phyloP scores from a whole-genome alignment of 768 basidiomycete species.

The Pleurotus djamor region DNA sequence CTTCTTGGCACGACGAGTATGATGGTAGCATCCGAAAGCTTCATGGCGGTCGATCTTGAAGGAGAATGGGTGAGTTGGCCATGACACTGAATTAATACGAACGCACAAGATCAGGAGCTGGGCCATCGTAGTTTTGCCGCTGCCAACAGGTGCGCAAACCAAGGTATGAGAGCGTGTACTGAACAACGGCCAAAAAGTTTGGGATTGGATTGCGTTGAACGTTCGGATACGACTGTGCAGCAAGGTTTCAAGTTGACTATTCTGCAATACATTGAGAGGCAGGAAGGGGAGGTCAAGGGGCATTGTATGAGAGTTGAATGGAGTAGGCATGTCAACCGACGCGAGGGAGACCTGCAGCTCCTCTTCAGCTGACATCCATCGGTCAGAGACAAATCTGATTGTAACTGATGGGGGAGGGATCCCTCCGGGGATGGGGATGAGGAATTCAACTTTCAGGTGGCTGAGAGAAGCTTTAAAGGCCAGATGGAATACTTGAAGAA shows the following conservation, averaged over 20 bases:
- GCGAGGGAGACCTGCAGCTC: conserved; percentile 63
- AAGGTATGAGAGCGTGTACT: conserved; percentile 68
- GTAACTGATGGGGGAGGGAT: conserved; percentile 63
- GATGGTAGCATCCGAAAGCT: conserved; percentile 46
- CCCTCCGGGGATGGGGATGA: conserved; percentile 68
- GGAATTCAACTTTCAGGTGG: conserved; percentile 66
- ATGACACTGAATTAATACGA: not conserved
- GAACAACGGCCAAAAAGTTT: conserved; percentile 79
- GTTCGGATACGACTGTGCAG: conserved; percentile 46
- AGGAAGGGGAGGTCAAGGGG: conserved; percentile 78
- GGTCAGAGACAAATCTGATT: conserved; percentile 82
- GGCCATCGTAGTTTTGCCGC: conserved; percentile 78
- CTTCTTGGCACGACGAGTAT: conserved; percentile 64
- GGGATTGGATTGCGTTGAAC: conserved; percentile 88
- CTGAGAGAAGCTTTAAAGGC: conserved; percentile 67
- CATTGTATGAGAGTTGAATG: conserved; percentile 54
- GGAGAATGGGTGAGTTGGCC: conserved; percentile 8
- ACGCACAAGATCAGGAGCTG: conserved; percentile 74
- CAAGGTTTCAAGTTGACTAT: conserved; percentile 40
- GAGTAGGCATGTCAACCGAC: conserved; percentile 71
- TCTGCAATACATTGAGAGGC: conserved; percentile 46
- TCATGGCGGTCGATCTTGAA: conserved; percentile 53
- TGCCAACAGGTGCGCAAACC: conserved; percentile 75
- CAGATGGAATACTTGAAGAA: conserved; percentile 78
- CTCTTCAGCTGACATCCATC: conserved; percentile 92